A percentile compares a stretch with the other conserved stretches of the same genome.
These are phyloP conservation scores for Dactylellina drechsleri DNA, from an alignment of 2,329 filamentous ascomycete genomes.

Conservation along the genomic window DNA sequence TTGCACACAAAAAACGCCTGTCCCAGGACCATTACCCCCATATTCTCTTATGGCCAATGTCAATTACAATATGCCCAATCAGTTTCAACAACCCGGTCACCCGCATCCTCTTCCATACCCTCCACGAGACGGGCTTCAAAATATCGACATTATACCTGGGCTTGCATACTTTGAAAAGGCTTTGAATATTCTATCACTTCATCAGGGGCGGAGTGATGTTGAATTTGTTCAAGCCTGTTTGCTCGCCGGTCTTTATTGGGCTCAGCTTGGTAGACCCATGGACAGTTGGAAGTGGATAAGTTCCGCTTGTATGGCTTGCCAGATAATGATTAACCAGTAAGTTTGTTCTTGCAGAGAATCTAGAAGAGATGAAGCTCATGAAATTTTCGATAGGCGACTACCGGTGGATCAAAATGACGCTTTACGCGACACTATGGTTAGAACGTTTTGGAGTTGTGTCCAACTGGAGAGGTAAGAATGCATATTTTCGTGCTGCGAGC, in stretches of 20 bases:
- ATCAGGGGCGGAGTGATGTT: slow-evolving; percentile 80
- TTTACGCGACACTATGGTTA: slow-evolving; percentile 72
- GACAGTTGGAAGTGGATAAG: slow-evolving; percentile 81
- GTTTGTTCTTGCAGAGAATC: slow-evolving; percentile 40
- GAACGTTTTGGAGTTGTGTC: slow-evolving; percentile 92
- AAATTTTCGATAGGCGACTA: slow-evolving; percentile 58
- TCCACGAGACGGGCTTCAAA: slow-evolving; percentile 64
- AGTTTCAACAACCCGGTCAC: slow-evolving; percentile 59
- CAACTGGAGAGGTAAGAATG: slow-evolving; percentile 82
- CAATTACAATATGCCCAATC: slow-evolving; percentile 29
- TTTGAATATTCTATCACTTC: slow-evolving; percentile 83
- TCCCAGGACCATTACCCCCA: slow-evolving; percentile 62
- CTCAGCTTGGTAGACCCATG: slow-evolving; percentile 84
- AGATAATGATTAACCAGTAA: slow-evolving; percentile 72
- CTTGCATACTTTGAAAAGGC: slow-evolving; percentile 89
- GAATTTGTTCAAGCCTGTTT: slow-evolving; percentile 86
- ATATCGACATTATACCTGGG: slow-evolving; percentile 87
- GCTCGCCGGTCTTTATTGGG: slow-evolving; percentile 86
- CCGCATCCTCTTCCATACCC: slow-evolving; percentile 62
- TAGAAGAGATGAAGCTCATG: not conserved
- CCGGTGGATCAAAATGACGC: slow-evolving; percentile 62
- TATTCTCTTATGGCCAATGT: slow-evolving; percentile 61
- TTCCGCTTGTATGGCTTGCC: slow-evolving; percentile 70
- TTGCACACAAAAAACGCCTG: slow-evolving; percentile 67
- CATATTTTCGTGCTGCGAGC: slow-evolving; percentile 21